Percentiles rank a stretch among this genome's conserved stretches.
These are phyloP conservation scores for Begonia masoniana DNA, from an alignment of 306 rosid genomes.

Conservation along the genomic window DNA sequence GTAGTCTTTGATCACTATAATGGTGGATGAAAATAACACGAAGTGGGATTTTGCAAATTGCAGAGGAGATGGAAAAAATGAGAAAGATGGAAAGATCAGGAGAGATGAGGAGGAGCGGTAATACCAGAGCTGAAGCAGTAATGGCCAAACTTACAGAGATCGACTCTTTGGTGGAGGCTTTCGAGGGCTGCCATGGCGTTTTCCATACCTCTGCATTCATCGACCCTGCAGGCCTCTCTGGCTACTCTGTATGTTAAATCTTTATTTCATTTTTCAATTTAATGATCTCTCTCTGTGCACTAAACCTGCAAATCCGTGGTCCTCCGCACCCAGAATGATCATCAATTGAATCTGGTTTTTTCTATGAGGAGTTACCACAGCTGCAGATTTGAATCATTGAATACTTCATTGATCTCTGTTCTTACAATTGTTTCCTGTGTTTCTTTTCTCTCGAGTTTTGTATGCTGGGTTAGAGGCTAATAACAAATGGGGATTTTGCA, in stretches of 20 bases:
- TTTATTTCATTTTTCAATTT: not conserved
- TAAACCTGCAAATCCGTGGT: too few relatives aligned
- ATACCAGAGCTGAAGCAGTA: constrained; percentile 14
- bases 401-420: too few relatives aligned
- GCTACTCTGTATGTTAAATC: constrained; percentile 51
- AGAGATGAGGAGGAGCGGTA: constrained; percentile 10
- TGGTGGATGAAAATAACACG: too few relatives aligned
- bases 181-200: constrained; percentile 72
- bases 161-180: constrained; percentile 39
- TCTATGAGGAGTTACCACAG: too few relatives aligned
- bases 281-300: too few relatives aligned
- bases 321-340: too few relatives aligned
- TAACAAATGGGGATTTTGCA: constrained; percentile 1
- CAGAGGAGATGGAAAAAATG: constrained; percentile 57
- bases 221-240: constrained; percentile 89
- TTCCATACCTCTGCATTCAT: constrained; percentile 72
- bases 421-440: too few relatives aligned
- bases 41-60: not conserved
- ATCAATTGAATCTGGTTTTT: too few relatives aligned
- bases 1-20: too few relatives aligned
- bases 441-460: too few relatives aligned
- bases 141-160: constrained; percentile 41
- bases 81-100: constrained; percentile 30
- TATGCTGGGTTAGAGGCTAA: too few relatives aligned
- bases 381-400: too few relatives aligned